Evolutionary conservation across 1,139 yeast species (phyloP).

Genomic region (Saccharomycopsis hybrid): DNA sequence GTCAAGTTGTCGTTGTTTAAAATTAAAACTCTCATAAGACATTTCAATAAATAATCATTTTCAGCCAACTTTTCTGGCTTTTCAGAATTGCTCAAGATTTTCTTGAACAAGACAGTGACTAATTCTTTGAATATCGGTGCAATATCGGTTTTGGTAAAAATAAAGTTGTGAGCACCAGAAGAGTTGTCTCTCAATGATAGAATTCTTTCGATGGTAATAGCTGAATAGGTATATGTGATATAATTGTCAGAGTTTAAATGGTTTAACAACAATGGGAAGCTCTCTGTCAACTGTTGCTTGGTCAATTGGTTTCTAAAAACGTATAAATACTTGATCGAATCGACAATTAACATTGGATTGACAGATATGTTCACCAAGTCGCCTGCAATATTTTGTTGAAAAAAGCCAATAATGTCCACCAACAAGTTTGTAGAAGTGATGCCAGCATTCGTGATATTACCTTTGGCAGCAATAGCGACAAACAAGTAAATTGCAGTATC

Average conservation of each 20-base stretch:
- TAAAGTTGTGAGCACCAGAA: constrained; percentile 32
- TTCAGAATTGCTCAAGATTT: constrained; percentile 49
- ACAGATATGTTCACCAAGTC: constrained; percentile 51
- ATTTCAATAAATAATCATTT: constrained; percentile 86
- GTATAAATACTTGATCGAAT: constrained; percentile 86
- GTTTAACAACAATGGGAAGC: constrained; percentile 72
- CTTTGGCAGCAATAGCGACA: constrained; percentile 86
- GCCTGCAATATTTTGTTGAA: constrained; percentile 70
- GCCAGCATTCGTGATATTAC: constrained; percentile 77
- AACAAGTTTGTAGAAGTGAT: constrained; percentile 81
- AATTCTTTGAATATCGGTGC: constrained; percentile 48
- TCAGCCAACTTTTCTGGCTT: constrained; percentile 87
- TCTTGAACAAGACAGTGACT: constrained; percentile 56
- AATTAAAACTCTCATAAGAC: constrained; percentile 76
- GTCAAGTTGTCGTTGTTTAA: constrained; percentile 60
- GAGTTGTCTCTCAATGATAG: constrained; percentile 61
- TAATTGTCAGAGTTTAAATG: constrained; percentile 62
- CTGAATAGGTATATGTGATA: constrained; percentile 88
- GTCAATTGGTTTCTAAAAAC: constrained; percentile 90
- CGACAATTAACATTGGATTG: constrained; percentile 72
- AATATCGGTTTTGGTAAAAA: constrained; percentile 71
- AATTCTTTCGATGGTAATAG: constrained; percentile 86
- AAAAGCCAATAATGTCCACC: constrained; percentile 83
- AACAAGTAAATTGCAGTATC: constrained; percentile 84
- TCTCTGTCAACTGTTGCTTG: constrained; percentile 70